Percentiles rank a stretch among this genome's conserved stretches.
Conservation (phyloP, 306 rosid genomes). For the Quercus variabilis region DNA sequence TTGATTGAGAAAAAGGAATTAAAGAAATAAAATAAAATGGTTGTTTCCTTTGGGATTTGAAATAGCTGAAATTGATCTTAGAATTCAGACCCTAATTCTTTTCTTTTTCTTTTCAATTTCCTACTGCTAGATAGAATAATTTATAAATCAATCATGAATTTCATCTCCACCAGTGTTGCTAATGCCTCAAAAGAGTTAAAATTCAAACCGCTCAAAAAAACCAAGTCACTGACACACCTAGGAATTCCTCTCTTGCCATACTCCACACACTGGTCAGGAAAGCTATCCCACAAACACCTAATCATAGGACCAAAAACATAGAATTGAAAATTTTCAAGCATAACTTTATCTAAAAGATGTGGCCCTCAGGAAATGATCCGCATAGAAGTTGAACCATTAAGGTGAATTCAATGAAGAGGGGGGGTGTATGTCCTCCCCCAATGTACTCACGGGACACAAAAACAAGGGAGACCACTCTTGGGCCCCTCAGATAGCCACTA, state of each 20-base stretch:
- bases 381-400: neutral
- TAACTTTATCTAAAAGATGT: too few relatives aligned
- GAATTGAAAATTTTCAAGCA: too few relatives aligned
- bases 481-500: constrained; percentile 24
- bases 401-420: neutral
- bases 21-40: neutral
- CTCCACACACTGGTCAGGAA: too few relatives aligned
- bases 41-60: neutral
- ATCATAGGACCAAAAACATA: too few relatives aligned
- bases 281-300: too few relatives aligned
- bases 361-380: neutral
- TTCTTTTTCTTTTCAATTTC: neutral
- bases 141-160: too few relatives aligned
- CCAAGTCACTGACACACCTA: neutral
- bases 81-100: neutral
- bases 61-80: neutral
- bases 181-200: neutral
- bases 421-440: neutral
- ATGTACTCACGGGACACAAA: constrained; percentile 18
- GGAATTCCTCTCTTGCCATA: too few relatives aligned
- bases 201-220: neutral
- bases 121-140: neutral
- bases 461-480: constrained; percentile 17
- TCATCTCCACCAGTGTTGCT: neutral
- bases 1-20: neutral